Conservation (phyloP, 1,284 basidiomycete genomes). For the Moesziomyces parantarcticus region DNA sequence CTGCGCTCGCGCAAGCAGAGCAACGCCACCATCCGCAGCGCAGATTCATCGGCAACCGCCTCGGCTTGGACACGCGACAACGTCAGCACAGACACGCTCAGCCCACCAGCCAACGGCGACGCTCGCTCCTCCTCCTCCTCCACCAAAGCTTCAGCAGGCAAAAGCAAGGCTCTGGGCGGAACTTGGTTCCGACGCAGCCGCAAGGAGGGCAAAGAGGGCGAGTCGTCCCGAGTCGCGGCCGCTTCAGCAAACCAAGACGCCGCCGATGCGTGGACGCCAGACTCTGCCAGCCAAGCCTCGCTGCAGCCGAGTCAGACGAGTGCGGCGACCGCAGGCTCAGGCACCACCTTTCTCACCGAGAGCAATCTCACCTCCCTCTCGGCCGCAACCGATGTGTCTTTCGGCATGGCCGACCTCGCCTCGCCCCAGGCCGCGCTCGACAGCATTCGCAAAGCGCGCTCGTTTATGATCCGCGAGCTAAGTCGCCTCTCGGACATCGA, state of each 20-base stretch:
- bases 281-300: constrained; percentile 17
- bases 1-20: constrained; percentile 29
- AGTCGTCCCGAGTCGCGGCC: constrained; percentile 3
- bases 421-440: constrained; percentile 44
- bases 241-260: constrained; percentile 3
- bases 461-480: constrained; percentile 49
- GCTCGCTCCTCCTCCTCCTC: constrained; percentile 9
- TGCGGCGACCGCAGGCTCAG: constrained; percentile 28
- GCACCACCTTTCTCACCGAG: constrained; percentile 30
- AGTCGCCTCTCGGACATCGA: constrained; percentile 20
- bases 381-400: constrained; percentile 24
- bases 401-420: constrained; percentile 43
- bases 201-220: constrained; percentile 18
- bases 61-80: constrained; percentile 29
- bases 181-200: constrained; percentile 31
- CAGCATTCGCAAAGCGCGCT: constrained; percentile 45
- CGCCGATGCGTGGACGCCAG: constrained; percentile 4
- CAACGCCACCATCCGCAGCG: constrained; percentile 21
- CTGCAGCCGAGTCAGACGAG: constrained; percentile 34
- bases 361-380: constrained; percentile 29
- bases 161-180: constrained; percentile 9
- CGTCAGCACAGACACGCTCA: constrained; percentile 42
- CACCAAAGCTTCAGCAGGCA: constrained; percentile 8
- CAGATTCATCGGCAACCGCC: constrained; percentile 12
- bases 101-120: constrained; percentile 13